Conservation (phyloP, 2,329 filamentous ascomycete species). For the Neophaeococcomyces mojaviensis region DNA sequence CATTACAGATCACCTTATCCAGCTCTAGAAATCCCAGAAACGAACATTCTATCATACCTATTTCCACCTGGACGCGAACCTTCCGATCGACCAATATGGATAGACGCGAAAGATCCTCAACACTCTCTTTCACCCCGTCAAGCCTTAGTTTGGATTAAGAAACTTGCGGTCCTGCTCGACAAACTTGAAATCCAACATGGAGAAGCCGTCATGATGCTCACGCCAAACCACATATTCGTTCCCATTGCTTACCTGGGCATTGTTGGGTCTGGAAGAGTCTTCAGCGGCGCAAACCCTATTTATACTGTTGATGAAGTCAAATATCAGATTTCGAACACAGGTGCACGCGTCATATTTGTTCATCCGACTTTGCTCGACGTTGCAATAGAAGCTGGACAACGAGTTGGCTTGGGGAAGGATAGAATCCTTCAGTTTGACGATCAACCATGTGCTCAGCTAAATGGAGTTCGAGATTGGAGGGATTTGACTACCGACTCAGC, state of each 20-base stretch:
- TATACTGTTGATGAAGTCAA: slow-evolving; percentile 44
- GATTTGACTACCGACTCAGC: neutral
- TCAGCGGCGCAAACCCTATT: slow-evolving; percentile 47
- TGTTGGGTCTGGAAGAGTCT: slow-evolving; percentile 45
- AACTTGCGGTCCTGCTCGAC: slow-evolving; percentile 44
- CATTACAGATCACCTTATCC: slow-evolving; percentile 16
- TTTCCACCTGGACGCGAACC: slow-evolving; percentile 12
- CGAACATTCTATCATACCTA: slow-evolving; percentile 16
- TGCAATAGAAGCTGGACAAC: slow-evolving; percentile 28
- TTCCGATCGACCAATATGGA: slow-evolving; percentile 44
- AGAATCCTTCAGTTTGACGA: slow-evolving; percentile 13
- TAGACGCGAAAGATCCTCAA: slow-evolving; percentile 42
- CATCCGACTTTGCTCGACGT: slow-evolving; percentile 40
- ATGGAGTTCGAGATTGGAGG: slow-evolving; percentile 16
- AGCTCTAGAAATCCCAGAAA: slow-evolving; percentile 12
- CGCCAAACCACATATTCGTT: slow-evolving; percentile 50
- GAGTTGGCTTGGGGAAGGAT: slow-evolving; percentile 3
- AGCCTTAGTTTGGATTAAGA: slow-evolving; percentile 44
- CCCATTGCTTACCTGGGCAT: slow-evolving; percentile 31
- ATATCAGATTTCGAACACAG: slow-evolving; percentile 45
- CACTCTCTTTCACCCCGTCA: slow-evolving; percentile 42
- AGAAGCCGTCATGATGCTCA: slow-evolving; percentile 49
- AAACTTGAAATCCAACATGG: slow-evolving; percentile 39
- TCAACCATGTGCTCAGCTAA: neutral
- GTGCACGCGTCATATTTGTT: slow-evolving; percentile 40